phyloP scores from a whole-genome alignment of 2,329 filamentous ascomycete genomes.

The Xylariaceae sp. region DNA sequence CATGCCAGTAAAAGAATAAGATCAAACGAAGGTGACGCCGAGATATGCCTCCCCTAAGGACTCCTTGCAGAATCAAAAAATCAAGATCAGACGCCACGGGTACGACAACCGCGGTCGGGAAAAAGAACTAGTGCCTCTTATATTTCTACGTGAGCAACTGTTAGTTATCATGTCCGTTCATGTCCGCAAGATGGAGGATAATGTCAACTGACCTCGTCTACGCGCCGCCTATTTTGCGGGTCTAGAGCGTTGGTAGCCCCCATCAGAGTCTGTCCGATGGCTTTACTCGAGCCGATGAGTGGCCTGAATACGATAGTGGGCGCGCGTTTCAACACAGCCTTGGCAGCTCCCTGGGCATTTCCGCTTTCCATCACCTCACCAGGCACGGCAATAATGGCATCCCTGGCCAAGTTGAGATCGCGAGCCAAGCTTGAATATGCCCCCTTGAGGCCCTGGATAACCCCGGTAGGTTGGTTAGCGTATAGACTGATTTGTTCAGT shows the following conservation, averaged over 20 bases:
- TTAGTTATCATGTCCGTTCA: constrained; percentile 1
- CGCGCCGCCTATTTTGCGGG: constrained; percentile 70
- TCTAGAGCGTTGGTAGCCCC: constrained; percentile 92
- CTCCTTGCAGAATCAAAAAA: constrained; percentile 18
- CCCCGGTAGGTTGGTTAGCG: constrained; percentile 86
- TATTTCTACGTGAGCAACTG: constrained; percentile 18
- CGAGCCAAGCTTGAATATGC: constrained; percentile 79
- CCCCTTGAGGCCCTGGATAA: constrained; percentile 78
- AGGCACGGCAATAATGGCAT: constrained; percentile 92
- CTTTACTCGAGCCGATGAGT: constrained; percentile 84
- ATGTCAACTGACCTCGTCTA: constrained; percentile 76
- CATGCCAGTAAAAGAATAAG: constrained; percentile 3
- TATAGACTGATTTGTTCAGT: constrained; percentile 83
- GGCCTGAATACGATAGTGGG: constrained; percentile 92
- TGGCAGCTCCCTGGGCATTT: constrained; percentile 74
- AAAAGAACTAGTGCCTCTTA: constrained; percentile 22
- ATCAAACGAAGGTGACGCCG: constrained; percentile 12
- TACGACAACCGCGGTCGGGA: constrained; percentile 2
- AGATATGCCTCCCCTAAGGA: constrained; percentile 12
- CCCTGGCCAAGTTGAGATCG: constrained; percentile 79
- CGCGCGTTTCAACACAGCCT: constrained; percentile 71
- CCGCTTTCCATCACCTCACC: constrained; percentile 84
- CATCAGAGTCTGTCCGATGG: constrained; percentile 81
- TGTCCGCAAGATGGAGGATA: not conserved
- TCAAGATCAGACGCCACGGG: constrained; percentile 7